A percentile compares a stretch with the other conserved stretches of the same genome.
These are phyloP conservation scores for Cladorrhinum sp. DNA, from an alignment of 2,329 filamentous ascomycete genomes.

Conservation along the genomic window DNA sequence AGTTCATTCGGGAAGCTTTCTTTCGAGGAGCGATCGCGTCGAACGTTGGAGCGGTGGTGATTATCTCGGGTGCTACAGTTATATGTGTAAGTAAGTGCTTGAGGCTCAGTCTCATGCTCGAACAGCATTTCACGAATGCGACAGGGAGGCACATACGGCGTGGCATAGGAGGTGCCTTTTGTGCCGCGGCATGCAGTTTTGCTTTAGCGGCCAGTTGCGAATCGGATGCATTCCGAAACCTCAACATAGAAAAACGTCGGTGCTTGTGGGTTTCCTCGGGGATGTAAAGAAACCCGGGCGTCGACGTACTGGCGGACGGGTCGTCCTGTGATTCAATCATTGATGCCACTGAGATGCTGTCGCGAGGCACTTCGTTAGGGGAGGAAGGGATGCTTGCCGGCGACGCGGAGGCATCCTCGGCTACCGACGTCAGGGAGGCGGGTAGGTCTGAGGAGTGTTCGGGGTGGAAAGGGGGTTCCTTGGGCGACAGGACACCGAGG, in stretches of 20 bases:
- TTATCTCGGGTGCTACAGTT: slow-evolving; percentile 65
- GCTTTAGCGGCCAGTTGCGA: slow-evolving; percentile 77
- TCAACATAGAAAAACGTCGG: slow-evolving; percentile 67
- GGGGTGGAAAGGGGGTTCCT: slow-evolving; percentile 26
- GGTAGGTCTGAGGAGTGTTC: slow-evolving; percentile 28
- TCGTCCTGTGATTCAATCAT: slow-evolving; percentile 21
- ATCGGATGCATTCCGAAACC: slow-evolving; percentile 90
- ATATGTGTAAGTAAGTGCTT: slow-evolving; percentile 30
- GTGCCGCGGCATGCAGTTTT: slow-evolving; percentile 60
- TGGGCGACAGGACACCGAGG: slow-evolving; percentile 23
- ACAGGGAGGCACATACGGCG: slow-evolving; percentile 46
- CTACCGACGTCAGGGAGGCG: slow-evolving; percentile 24
- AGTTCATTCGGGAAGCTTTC: slow-evolving; percentile 53
- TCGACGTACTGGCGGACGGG: slow-evolving; percentile 27
- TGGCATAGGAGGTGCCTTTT: slow-evolving; percentile 56
- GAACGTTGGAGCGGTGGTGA: slow-evolving; percentile 85
- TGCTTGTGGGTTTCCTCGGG: slow-evolving; percentile 56
- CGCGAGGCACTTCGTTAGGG: slow-evolving; percentile 31
- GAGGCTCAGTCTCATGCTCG: slow-evolving; percentile 9
- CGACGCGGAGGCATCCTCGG: background rate
- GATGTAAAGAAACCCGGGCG: slow-evolving; percentile 48
- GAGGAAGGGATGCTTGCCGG: slow-evolving; percentile 28
- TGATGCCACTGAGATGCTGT: slow-evolving; percentile 30
- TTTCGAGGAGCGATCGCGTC: slow-evolving; percentile 54
- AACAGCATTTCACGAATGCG: slow-evolving; percentile 16